Base-by-base conservation (phyloP, 352 stramenopile species). In the Pythium pyrilobum region DNA sequence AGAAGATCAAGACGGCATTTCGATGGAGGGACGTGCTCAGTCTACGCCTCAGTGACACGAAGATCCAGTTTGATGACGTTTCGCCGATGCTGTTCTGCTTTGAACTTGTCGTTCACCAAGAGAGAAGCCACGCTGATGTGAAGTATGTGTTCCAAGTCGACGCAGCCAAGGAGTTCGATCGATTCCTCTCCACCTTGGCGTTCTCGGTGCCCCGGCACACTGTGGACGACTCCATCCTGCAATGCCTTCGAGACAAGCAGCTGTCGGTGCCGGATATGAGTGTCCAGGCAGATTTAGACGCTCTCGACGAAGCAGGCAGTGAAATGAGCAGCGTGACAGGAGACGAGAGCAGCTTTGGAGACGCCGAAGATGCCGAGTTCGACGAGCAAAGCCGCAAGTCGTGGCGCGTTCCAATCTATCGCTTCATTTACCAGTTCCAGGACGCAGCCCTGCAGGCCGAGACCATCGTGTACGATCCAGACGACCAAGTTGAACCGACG, bases 81-180 rank as follows among this genome's bases (percentile, higher is more conserved):
- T 95, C 84, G 1, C 80, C 84, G 3, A 68, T 70, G 40, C 56
- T 95, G 28, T 89, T 92, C 52, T 92, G 81, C 62, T 89, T 91
- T 21, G 81, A 92, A 43, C 29, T 92, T 7, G 61, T 82, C 33
- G 74, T 89, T 31, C 76, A 71, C 0, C 68, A 81, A 40, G 63
- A 79, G 31, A 66, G 72, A 8, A 66, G 66, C 16, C 54, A 80
- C 11, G 68, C 69, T 1, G 75, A 85, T 33, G 62, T 76, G n/a
- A 92, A 91, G 70, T 92, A 84, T 52, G 59, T 83, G 5, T 92
- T 92, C 54, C 84, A 95, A 59, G 75, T 71, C 7, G 82, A 95
- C 25, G 18, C 77, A 2, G 50, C 72, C 0, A 87, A 84, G 48
- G 80, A 90, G 23, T 95, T 92, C 38, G 80, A 88, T 64, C 81